Base-by-base conservation (phyloP, 116 monocot genomes). In the Posidonia oceanica region DNA sequence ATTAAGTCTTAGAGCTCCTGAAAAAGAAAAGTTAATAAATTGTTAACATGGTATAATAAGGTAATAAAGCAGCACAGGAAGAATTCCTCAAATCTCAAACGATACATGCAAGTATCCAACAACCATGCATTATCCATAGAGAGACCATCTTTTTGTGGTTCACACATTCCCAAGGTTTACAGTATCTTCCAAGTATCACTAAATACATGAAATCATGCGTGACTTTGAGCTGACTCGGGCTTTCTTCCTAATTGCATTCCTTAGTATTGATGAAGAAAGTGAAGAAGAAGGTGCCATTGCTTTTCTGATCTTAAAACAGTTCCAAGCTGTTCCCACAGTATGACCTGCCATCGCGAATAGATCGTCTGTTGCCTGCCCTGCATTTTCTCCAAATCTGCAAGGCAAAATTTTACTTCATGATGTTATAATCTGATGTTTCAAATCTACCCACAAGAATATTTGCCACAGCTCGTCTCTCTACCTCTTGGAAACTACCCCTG, bases 251-350 rank as follows among this genome's bases (percentile, higher is more conserved):
- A 76, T 66, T 13, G 88, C 86, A 72, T 76, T 82, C 66, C 81
- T 88, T 17, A 91, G 48, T 36, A 88, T 61, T 7, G 69, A 52
- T 14, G 91, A 88, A 37, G 83, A 54, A 7, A 82, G 37, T 5
- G 84, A 79, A 5, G 88, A 80, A 59, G 86, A 81, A 2, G 91
- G 91, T 10, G 39, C 83, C 54, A 88, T 51, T 36, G 91, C 95
- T 71, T 86, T 88, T 54, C 95, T 74, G 18, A 91, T 84, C 86
- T 91, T 95, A 68, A 95, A 79, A 14, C 88, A 36, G 79, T 95
- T 95, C 95, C 95, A 95, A 36, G 88, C 91, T 15, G 86, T 88
- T 63, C 95, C 95, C 7, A 95, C 74, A 1, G 79, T 85, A 69
- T 91, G 91, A 5, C 91, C 91, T 23, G 88, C 77, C 3, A 88